Evolutionary conservation across 2,329 filamentous ascomycete species (phyloP), one percentile per base, ranked within the genome.

Genomic region (Xylariaceae sp.): DNA sequence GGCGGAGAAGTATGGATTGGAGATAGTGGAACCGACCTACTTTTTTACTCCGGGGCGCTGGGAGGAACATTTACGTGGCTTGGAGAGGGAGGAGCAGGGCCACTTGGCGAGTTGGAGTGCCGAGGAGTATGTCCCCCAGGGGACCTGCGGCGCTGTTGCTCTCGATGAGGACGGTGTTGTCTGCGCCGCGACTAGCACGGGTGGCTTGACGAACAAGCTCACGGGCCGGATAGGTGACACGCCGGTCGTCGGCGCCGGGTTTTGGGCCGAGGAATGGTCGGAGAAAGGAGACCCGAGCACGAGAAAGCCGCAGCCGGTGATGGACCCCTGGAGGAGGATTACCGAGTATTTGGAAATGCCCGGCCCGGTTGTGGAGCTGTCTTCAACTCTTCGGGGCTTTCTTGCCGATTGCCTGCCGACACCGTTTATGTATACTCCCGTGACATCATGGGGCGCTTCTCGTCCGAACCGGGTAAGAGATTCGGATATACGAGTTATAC

Each of bases 131-230:
- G 75, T 95, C 15, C 87, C 89, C 0, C 89, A 95, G 70, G 91
- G 91, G 0, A 96, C 91, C 0, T 87, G 87, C 29, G 91, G 91
- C 1, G 89, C 88, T 7, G 89, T 95, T 0, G 89, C 88, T 21
- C 73, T 95, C 7, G 91, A 95, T 68, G 75, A 74, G n/a, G 80
- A 84, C 39, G 90, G 90, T 0, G 82, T 87, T 3, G 70, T 95
- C 2, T 91, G 88, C 61, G 76, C 69, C n/a, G 83, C 81, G 0
- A 85, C 82, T 2, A 84, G 79, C 64, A 85, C 82, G 0, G 91
- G 91, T 5, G 91, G 91, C 0, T 68, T 95, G 69, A 96, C 91
- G 19, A 96, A 96, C 68, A 96, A 96, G 74, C 72, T 92, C 51
- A 88, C 88, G 0, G 91, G 90, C 0, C 77, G 91, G 18, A 86